Percentiles rank a stretch among this genome's conserved stretches.
These are phyloP conservation scores for Penicillium sp. DNA, from an alignment of 2,329 filamentous ascomycete genomes.

Conservation along the genomic window DNA sequence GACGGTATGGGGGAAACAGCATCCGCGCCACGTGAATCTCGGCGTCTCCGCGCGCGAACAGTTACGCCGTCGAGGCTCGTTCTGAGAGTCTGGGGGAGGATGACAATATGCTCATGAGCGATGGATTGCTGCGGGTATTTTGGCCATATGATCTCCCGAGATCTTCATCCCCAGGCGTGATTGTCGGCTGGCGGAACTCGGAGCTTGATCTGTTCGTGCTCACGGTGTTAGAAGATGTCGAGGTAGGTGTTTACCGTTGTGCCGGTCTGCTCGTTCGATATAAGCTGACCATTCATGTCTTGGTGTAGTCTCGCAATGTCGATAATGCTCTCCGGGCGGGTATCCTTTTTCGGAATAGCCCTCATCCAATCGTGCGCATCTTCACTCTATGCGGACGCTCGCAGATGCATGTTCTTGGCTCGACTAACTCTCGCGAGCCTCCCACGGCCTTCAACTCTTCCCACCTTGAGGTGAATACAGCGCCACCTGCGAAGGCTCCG, in stretches of 20 bases:
- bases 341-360: constrained; percentile 76
- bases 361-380: constrained; percentile 74
- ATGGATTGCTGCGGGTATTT: constrained; percentile 96
- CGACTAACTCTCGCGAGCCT: constrained; percentile 62
- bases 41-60: constrained; percentile 95
- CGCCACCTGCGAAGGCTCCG: constrained; percentile 56
- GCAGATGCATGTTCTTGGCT: constrained; percentile 79
- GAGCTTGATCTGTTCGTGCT: constrained; percentile 86
- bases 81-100: constrained; percentile 55
- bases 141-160: constrained; percentile 84
- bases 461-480: constrained; percentile 62
- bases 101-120: constrained; percentile 62
- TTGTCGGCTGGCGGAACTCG: constrained; percentile 95
- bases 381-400: constrained; percentile 79
- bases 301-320: constrained; percentile 65
- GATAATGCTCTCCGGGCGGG: constrained; percentile 82
- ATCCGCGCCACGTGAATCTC: constrained; percentile 71
- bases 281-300: constrained; percentile 4
- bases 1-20: constrained; percentile 50
- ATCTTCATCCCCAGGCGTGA: constrained; percentile 71
- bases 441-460: constrained; percentile 59
- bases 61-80: constrained; percentile 87
- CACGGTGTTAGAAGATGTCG: constrained; percentile 82
- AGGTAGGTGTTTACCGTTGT: constrained; percentile 55
- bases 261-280: neutral